Base-by-base conservation (phyloP, 768 basidiomycete species). In the Mycena alexandri region DNA sequence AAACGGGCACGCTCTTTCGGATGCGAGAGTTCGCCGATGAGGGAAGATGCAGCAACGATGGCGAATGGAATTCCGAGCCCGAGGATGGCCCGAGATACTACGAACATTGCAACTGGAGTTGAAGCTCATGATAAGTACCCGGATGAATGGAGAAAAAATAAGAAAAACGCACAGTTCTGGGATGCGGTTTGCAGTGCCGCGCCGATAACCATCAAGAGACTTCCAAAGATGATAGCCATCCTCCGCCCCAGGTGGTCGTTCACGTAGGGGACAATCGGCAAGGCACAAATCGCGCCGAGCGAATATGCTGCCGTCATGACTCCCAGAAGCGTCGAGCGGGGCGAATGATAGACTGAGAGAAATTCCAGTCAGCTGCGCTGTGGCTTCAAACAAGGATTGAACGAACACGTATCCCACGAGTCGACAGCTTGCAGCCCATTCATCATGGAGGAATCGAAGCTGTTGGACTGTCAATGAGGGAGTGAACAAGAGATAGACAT, bases 1-100 rank as follows among this genome's bases (percentile, higher is more conserved):
- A 93, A 73, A 8, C 85, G 84, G 2, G 87, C 88, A 55, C 91
- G 88, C 78, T 92, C 90, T 60, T 88, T 89, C 0, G 90, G 90
- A 77, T 90, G 88, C 0, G 90, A 85, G 17, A 92, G 80, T 75
- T 93, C 90, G 81, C 85, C 86, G 69, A 91, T 86, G 46, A 91
- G 80, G 19, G 90, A 87, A 0, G 90, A 90, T 3, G 90, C 89
- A 19, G 87, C 88, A 51, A 89, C 86, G 68, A 87, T 86, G 33
- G 87, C 86, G 70, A 90, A 87, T 0, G 86, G 83, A 36, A 89
- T 86, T 4, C 66, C 66, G 34, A 67, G 66, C 25, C 66, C 89
- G 38, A 90, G 74, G 29, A 87, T 79, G 67, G 86, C 82, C 36
- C 89, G 85, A 4, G 87, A 80, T 29, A 83, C 77, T 29, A 89